A percentile compares a stretch with the other conserved stretches of the same genome.
phyloP scores from a whole-genome alignment of 352 stramenopile genomes.

The Globisporangium irregulare region DNA sequence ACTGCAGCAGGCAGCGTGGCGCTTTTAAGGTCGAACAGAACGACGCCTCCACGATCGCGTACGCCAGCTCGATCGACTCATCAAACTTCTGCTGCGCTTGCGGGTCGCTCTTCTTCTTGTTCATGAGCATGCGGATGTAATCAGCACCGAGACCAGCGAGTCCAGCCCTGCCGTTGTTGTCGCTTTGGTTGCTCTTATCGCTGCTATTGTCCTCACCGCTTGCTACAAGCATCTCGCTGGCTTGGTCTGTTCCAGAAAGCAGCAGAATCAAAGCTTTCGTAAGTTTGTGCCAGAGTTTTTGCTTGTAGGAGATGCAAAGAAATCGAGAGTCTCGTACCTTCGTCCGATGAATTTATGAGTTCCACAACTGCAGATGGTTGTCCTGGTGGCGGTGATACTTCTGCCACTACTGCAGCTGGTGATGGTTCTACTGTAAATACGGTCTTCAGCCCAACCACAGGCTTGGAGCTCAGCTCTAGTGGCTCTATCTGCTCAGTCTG shows the following conservation, averaged over 20 bases:
- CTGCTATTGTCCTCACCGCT: background rate
- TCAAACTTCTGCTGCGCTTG: constrained; percentile 34
- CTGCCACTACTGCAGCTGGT: background rate
- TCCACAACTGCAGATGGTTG: background rate
- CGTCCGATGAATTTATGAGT: background rate
- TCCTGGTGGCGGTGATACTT: background rate
- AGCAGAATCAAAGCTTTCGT: background rate
- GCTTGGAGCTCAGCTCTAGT: background rate
- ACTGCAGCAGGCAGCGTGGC: constrained; percentile 47
- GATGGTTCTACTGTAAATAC: background rate
- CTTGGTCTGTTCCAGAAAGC: background rate
- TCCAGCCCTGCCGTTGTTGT: background rate
- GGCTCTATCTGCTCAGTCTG: constrained; percentile 5
- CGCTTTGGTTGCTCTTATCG: background rate
- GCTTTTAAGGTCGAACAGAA: constrained; percentile 54
- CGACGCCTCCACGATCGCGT: constrained; percentile 56
- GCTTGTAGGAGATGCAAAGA: background rate
- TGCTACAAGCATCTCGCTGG: background rate
- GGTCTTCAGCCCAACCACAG: background rate
- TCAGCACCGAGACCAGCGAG: background rate
- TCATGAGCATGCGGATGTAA: constrained; percentile 15
- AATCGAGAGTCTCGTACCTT: background rate
- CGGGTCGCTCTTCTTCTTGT: constrained; percentile 10
- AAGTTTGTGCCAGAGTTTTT: background rate
- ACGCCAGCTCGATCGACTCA: constrained; percentile 39